Base-by-base conservation (phyloP, 2,329 filamentous ascomycete genomes). In the Xylaria sp. region DNA sequence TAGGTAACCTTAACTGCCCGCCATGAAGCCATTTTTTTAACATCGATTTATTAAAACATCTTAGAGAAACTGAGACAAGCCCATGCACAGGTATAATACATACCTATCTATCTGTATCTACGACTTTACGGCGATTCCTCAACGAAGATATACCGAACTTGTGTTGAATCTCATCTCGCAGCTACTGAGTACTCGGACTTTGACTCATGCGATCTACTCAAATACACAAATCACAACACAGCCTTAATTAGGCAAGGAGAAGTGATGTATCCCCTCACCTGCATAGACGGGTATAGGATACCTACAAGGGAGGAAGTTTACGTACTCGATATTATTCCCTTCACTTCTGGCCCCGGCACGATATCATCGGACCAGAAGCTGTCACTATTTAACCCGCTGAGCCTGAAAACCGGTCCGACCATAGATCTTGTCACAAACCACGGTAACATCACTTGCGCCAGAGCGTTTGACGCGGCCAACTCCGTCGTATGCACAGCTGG, bases 301-400 rank as follows among this genome's bases (percentile, higher is more conserved):
- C 77, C 79, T 3, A 75, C 78, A 6, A 70, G 75, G 5, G 74
- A 77, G 7, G 83, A 85, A 53, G 81, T 85, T 60, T 91, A 90
- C 77, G 84, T 90, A 39, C 85, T 89, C 58, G 84, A 88, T 67
- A 81, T 91, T 61, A 80, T 85, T 30, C 83, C 85, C n/a, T 81
- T 86, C 3, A 72, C 81, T 0, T 77, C 80, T 1, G 82, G 85
- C 4, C 82, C 92, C 48, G 88, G 87, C 1, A 85, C 88, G 17
- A 91, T 92, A 65, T 87, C 89, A 2, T 93, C 92, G 0, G 90
- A 93, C 80, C 88, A 93, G 79, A 85, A 83, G n/a, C 82, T 94
- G 21, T 86, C 88, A 32, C 80, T 93, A 19, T 86, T 94, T 71
- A 85, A 92, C 76, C 86, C 90, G 0, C 71, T 81, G 1, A 85